Conservation (phyloP, 495 filamentous ascomycete species). For the Lindgomyces ingoldianus region DNA sequence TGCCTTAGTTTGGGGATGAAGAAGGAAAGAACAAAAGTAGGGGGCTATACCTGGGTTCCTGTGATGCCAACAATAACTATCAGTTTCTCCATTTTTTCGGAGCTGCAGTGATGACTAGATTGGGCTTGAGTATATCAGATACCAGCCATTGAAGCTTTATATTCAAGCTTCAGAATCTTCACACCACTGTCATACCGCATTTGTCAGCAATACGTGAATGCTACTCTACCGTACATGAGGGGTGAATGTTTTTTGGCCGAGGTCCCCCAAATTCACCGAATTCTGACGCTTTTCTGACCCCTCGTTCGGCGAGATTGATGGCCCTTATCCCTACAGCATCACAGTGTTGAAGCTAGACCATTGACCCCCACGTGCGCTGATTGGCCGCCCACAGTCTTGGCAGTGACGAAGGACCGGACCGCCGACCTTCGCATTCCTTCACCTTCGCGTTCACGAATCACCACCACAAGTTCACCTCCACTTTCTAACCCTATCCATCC, state of each 20-base stretch:
- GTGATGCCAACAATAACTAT: conserved; percentile 7
- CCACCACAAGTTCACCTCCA: neutral
- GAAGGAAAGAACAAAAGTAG: too few relatives aligned
- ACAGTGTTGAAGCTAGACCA: too few relatives aligned
- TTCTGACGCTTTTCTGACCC: neutral
- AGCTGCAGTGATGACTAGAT: neutral
- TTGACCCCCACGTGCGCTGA: neutral
- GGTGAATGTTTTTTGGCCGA: neutral
- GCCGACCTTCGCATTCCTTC: neutral
- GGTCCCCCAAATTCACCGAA: neutral
- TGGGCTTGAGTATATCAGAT: neutral
- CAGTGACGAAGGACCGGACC: neutral
- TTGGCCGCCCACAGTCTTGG: neutral
- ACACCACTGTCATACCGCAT: neutral
- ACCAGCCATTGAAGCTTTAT: neutral
- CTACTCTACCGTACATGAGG: neutral
- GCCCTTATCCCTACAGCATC: too few relatives aligned
- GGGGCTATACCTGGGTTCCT: conserved; percentile 1
- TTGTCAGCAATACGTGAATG: neutral
- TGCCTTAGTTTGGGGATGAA: too few relatives aligned
- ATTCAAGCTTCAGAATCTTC: neutral
- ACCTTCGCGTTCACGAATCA: neutral
- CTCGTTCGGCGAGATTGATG: too few relatives aligned
- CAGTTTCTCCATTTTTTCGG: neutral
- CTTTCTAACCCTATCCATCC: neutral